Base-by-base conservation (phyloP, 2,329 filamentous ascomycete species). In the Falciphora oryzae region DNA sequence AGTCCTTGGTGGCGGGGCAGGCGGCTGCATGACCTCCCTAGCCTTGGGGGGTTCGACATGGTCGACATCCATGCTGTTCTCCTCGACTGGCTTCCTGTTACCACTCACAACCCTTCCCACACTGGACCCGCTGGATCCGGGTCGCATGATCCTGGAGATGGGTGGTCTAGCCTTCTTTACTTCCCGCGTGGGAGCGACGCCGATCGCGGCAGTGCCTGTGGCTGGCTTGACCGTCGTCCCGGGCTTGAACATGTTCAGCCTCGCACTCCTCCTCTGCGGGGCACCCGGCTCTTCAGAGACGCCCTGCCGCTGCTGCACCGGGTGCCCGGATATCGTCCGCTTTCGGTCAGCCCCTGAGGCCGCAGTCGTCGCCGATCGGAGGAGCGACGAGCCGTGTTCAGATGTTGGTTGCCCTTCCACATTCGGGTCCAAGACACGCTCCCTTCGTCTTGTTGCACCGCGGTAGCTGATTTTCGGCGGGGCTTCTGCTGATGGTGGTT, bases 31-130 rank as follows among this genome's bases (percentile, higher is more conserved):
- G 3, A 68, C 67, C 65, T 85, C 83, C 66, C 79, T 83, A 14
- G 75, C 67, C 64, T 80, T 78, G 4, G 79, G 76, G 32, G 74
- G 74, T 68, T 93, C 90, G 69, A 86, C 89, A 27, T 84, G 80
- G 66, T 95, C 89, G 44, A 88, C 75, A 64, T 94, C 90, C 78
- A 88, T 85, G 56, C 81, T 80, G 66, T 89, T 86, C 63, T 90
- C 84, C 61, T 88, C 85, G 28, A 84, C 67, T 3, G 88, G 88
- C 74, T 95, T 97, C 65, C 93, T 85, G 74, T 95, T 97, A 28
- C 93, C 93, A 74, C 93, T 97, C 59, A 97, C 92, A 64, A 94
- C 91, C 70, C 93, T 86, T 25, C 92, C 92, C 56, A 96, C 91
- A 64, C 85, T 92, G 4, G 90, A 86, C 22, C 85, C 80, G 66